A percentile compares a stretch with the other conserved stretches of the same genome.
Conservation (phyloP, 2,329 filamentous ascomycete genomes). For the Aciculosporium take region DNA sequence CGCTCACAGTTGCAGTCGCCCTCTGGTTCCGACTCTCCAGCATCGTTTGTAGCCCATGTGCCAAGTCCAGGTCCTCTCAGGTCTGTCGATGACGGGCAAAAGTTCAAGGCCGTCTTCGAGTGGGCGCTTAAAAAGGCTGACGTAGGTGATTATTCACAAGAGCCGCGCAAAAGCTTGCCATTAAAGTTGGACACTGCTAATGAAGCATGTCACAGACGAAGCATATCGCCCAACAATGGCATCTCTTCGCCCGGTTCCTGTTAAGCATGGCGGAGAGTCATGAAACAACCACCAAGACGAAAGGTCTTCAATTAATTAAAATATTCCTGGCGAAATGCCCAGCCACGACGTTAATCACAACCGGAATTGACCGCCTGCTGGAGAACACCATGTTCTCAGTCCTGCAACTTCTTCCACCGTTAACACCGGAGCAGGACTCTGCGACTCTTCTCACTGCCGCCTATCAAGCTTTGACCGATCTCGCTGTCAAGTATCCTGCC, state of each 20-base stretch:
- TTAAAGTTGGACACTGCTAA: no score
- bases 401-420: conserved; percentile 59
- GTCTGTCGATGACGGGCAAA: background rate
- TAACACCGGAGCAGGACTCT: conserved; percentile 63
- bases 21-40: conserved; percentile 9
- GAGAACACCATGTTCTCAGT: conserved; percentile 55
- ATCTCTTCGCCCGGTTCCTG: conserved; percentile 53
- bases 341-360: conserved; percentile 37
- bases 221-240: conserved; percentile 37
- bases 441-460: conserved; percentile 46
- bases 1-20: conserved; percentile 51
- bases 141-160: background rate
- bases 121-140: conserved; percentile 7
- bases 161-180: no score
- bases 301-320: conserved; percentile 40
- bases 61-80: background rate
- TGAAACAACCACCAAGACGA: conserved; percentile 34
- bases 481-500: conserved; percentile 26
- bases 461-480: conserved; percentile 50
- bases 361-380: conserved; percentile 54
- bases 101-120: conserved; percentile 1
- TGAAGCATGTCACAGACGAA: conserved; percentile 2
- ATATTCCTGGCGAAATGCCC: conserved; percentile 42
- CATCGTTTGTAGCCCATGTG: background rate
- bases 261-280: conserved; percentile 55